These are phyloP conservation scores for Dendrobium officinale DNA, from an alignment of 106 monocot species.

Conservation along the genomic window DNA sequence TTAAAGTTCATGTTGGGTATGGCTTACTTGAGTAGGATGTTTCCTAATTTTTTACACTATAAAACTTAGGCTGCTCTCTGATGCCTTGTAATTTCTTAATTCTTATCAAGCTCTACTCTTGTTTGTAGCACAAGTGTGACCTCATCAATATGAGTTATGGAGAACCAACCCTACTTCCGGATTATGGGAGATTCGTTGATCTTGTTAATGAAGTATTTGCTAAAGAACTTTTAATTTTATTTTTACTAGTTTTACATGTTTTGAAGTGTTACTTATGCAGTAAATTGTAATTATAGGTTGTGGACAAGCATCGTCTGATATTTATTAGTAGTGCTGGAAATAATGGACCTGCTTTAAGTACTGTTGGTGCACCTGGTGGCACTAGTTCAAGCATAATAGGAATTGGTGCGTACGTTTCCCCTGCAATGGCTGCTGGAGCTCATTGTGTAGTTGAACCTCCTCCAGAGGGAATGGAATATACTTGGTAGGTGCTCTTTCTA, in stretches of 20 bases:
- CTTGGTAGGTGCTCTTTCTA: conserved; percentile 46
- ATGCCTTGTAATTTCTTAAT: neutral
- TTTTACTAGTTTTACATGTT: neutral
- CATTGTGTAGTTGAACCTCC: conserved; percentile 86
- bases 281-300: conserved; percentile 44
- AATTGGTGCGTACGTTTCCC: conserved; percentile 96
- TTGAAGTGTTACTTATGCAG: neutral
- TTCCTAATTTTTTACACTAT: neutral
- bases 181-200: conserved; percentile 94
- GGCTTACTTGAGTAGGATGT: neutral
- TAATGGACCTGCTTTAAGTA: conserved; percentile 86
- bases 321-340: conserved; percentile 98
- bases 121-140: conserved; percentile 91
- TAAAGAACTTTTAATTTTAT: neutral
- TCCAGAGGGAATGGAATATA: conserved; percentile 83
- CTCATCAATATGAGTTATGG: conserved; percentile 99
- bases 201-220: conserved; percentile 78
- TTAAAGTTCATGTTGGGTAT: neutral
- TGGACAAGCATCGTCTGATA: conserved; percentile 74
- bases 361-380: conserved; percentile 94
- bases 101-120: conserved; percentile 2
- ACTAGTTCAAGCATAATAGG: conserved; percentile 90
- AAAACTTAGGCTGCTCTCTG: neutral
- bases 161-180: conserved; percentile 73
- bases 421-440: conserved; percentile 94